These are phyloP conservation scores for Graphilbum fragrans DNA, from an alignment of 2,329 filamentous ascomycete genomes.

Conservation along the genomic window DNA sequence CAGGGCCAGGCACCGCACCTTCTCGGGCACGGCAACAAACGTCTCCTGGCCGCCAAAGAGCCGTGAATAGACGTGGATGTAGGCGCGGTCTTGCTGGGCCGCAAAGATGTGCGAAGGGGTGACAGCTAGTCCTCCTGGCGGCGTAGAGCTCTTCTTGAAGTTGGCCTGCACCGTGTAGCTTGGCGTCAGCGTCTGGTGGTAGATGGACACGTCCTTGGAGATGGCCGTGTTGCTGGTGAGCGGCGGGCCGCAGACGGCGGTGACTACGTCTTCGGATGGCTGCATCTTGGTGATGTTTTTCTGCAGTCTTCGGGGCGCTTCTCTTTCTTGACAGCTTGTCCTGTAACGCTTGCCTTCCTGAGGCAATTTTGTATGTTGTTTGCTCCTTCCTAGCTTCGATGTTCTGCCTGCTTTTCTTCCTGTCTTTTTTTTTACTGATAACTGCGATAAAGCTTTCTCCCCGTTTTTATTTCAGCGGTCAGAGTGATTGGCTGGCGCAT, in stretches of 20 bases:
- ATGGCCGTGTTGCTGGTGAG: constrained; percentile 50
- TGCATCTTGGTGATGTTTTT: background rate
- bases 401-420: background rate
- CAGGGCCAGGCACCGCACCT: constrained; percentile 66
- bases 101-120: constrained; percentile 79
- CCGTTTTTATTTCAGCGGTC: no score
- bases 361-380: no score
- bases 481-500: no score
- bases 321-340: background rate
- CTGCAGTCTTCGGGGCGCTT: background rate
- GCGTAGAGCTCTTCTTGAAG: constrained; percentile 88
- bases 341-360: background rate
- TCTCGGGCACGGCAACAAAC: constrained; percentile 75
- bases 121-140: constrained; percentile 66
- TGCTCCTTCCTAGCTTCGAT: background rate
- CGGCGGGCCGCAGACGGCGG: constrained; percentile 43
- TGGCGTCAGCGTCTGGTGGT: constrained; percentile 72
- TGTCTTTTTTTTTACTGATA: background rate
- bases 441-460: no score
- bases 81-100: constrained; percentile 81
- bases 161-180: constrained; percentile 59
- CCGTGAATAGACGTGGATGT: constrained; percentile 84
- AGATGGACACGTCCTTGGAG: constrained; percentile 75
- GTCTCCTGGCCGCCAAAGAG: constrained; percentile 79
- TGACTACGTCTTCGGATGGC: constrained; percentile 44